These are phyloP conservation scores for Ceratobasidium sp. DNA, from an alignment of 1,284 basidiomycete species.

Conservation along the genomic window DNA sequence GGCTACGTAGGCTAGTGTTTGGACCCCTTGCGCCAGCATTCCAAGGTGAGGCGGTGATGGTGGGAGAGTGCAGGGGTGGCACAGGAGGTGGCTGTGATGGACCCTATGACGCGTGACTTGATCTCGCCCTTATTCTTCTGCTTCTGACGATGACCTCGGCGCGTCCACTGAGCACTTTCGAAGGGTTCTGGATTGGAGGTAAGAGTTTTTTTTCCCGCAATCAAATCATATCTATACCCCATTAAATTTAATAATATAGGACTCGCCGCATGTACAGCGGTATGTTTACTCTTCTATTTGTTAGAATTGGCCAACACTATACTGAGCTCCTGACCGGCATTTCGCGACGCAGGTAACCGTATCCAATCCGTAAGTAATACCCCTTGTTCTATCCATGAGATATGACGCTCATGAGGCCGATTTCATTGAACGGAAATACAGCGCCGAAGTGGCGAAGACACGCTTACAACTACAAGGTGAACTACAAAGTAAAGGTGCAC, in stretches of 20 bases:
- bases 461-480: conserved; percentile 95
- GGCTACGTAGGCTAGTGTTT: conserved; percentile 16
- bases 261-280: conserved; percentile 89
- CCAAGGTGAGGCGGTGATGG: background rate
- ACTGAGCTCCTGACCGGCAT: background rate
- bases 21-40: conserved; percentile 35
- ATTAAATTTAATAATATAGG: conserved; percentile 9
- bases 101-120: conserved; percentile 22
- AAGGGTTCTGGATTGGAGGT: conserved; percentile 89
- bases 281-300: conserved; percentile 59
- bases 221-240: background rate
- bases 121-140: background rate
- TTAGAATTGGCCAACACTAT: conserved; percentile 8
- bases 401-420: background rate
- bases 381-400: background rate
- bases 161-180: conserved; percentile 71
- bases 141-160: conserved; percentile 31
- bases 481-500: conserved; percentile 78
- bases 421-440: background rate
- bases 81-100: conserved; percentile 41
- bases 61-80: background rate
- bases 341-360: conserved; percentile 75
- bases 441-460: conserved; percentile 93
- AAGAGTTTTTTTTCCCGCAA: background rate
- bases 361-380: conserved; percentile 70